phyloP scores from a whole-genome alignment of 768 basidiomycete species.

The Russula lepida region DNA sequence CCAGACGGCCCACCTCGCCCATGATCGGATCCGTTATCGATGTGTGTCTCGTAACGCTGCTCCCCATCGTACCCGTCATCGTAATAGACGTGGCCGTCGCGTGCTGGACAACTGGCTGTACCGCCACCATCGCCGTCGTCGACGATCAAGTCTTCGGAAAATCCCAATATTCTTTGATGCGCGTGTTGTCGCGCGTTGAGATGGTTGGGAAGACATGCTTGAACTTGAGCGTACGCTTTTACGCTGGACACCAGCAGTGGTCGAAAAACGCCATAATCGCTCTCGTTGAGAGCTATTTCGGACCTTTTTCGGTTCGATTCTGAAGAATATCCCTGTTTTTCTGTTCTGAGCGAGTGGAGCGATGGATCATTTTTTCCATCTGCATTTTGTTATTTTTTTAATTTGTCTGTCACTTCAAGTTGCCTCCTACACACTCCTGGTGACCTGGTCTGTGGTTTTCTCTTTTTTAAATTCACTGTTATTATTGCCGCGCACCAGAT shows the following conservation, averaged over 20 bases:
- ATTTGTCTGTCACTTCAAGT: too few relatives aligned
- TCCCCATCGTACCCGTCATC: conserved; percentile 18
- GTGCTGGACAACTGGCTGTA: not conserved
- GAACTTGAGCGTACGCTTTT: conserved; percentile 49
- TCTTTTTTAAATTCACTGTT: too few relatives aligned
- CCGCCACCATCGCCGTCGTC: conserved; percentile 25
- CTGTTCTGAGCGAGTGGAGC: not conserved
- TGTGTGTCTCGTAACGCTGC: conserved; percentile 28
- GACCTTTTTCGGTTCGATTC: too few relatives aligned
- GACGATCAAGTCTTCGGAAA: conserved; percentile 32
- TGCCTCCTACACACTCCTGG: too few relatives aligned
- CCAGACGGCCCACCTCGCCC: conserved; percentile 27
- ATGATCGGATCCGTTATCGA: conserved; percentile 29
- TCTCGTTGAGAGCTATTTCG: not conserved
- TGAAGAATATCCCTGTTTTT: not conserved
- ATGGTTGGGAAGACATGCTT: conserved; percentile 81
- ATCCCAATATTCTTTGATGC: conserved; percentile 62
- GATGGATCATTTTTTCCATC: not conserved
- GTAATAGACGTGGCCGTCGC: conserved; percentile 24
- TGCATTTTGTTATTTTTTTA: not conserved
- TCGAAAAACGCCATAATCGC: conserved; percentile 48
- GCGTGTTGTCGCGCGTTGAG: conserved; percentile 59
- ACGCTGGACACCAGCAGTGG: conserved; percentile 65
- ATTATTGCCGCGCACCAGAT: not conserved
- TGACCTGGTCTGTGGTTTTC: too few relatives aligned